phyloP scores from a whole-genome alignment of 2,329 filamentous ascomycete genomes.

The Raffaelea arxii region DNA sequence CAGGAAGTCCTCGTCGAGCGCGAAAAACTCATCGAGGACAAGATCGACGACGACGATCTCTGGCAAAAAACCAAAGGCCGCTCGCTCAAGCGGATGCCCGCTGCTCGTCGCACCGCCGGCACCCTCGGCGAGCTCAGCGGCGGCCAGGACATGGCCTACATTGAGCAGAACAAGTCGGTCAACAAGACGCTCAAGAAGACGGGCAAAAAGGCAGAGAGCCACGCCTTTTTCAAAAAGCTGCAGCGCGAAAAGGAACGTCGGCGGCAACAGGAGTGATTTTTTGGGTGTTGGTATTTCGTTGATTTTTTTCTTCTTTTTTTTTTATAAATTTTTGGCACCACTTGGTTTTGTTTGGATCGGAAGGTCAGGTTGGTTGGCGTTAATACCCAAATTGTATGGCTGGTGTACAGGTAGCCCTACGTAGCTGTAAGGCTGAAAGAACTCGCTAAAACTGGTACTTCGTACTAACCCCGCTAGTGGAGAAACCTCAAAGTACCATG shows the following conservation, averaged over 20 bases:
- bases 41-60: constrained; percentile 27
- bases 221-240: constrained; percentile 57
- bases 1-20: constrained; percentile 85
- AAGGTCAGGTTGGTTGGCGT: too few species aligned
- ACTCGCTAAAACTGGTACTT: too few species aligned
- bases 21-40: constrained; percentile 19
- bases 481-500: too few species aligned
- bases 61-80: constrained; percentile 16
- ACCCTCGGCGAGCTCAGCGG: constrained; percentile 79
- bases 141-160: constrained; percentile 95
- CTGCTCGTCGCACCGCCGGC: constrained; percentile 71
- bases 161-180: constrained; percentile 67
- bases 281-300: too few species aligned
- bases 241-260: constrained; percentile 48
- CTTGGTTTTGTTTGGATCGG: too few species aligned
- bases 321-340: too few species aligned
- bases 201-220: constrained; percentile 42
- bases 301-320: too few species aligned
- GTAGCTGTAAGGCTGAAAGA: too few species aligned
- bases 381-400: too few species aligned
- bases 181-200: constrained; percentile 56
- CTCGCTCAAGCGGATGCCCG: constrained; percentile 16
- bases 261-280: constrained; percentile 7
- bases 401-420: too few species aligned
- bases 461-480: too few species aligned